Conservation (phyloP, 177 flowering plant genomes). For the Vitis hybrid region DNA sequence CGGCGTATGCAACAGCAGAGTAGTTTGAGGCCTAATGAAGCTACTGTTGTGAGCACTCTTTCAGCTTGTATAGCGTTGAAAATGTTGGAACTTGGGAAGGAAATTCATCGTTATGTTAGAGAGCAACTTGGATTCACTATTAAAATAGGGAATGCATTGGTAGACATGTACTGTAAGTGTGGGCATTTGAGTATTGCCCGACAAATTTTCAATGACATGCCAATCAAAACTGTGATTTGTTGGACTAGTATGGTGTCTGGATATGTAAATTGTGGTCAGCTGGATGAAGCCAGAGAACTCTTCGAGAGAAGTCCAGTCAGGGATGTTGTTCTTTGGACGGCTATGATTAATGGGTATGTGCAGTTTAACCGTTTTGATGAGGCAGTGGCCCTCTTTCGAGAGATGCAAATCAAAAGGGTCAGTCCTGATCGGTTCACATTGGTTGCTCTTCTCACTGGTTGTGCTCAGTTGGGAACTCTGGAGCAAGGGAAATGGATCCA, state of each 20-base stretch:
- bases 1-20: constrained; percentile 36
- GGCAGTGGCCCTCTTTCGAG: constrained; percentile 57
- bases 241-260: constrained; percentile 82
- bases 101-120: constrained; percentile 44
- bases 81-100: constrained; percentile 57
- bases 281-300: constrained; percentile 65
- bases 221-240: constrained; percentile 60
- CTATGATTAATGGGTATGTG: constrained; percentile 87
- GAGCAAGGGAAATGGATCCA: constrained; percentile 91
- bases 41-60: constrained; percentile 65
- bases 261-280: constrained; percentile 52
- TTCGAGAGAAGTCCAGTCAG: constrained; percentile 63
- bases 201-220: constrained; percentile 51
- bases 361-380: constrained; percentile 67
- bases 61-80: constrained; percentile 67
- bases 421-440: constrained; percentile 62
- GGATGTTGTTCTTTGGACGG: constrained; percentile 83
- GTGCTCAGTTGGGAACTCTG: constrained; percentile 74
- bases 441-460: constrained; percentile 72
- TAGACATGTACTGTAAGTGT: constrained; percentile 75
- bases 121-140: constrained; percentile 40
- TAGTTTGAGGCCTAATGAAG: constrained; percentile 53
- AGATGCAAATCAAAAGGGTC: constrained; percentile 59
- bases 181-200: constrained; percentile 49
- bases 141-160: constrained; percentile 60